These are phyloP conservation scores for Gracilaria gracilis DNA, from an alignment of 23 red algal species.

Conservation along the genomic window DNA sequence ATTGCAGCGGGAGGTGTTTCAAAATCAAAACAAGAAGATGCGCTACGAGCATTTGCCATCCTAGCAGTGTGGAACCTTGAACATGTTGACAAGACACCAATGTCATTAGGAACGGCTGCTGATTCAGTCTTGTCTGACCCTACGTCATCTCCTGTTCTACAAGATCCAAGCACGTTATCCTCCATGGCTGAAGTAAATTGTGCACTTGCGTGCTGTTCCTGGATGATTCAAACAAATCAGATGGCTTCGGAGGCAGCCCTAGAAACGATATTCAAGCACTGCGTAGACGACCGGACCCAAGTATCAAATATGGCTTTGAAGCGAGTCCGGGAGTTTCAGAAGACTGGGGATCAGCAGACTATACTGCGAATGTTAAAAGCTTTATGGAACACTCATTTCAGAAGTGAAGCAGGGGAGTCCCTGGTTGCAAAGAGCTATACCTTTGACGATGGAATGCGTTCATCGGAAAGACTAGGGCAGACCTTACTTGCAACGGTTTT, in stretches of 20 bases:
- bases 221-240: slow-evolving; percentile 40
- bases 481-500: slow-evolving; percentile 39
- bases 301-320: slow-evolving; percentile 26
- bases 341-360: background rate
- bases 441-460: slow-evolving; percentile 56
- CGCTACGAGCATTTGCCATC: slow-evolving; percentile 21
- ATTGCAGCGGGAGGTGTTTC: background rate
- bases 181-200: slow-evolving; percentile 15
- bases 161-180: slow-evolving; percentile 39
- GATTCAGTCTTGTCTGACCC: slow-evolving; percentile 14
- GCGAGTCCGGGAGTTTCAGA: slow-evolving; percentile 16
- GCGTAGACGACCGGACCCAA: slow-evolving; percentile 30
- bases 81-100: background rate
- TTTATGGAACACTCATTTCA: slow-evolving; percentile 59
- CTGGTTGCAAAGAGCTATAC: slow-evolving; percentile 42
- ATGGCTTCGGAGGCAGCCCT: slow-evolving; percentile 11
- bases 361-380: slow-evolving; percentile 34
- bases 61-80: slow-evolving; percentile 2
- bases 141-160: slow-evolving; percentile 41
- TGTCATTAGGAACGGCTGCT: background rate
- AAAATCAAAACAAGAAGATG: slow-evolving; percentile 50
- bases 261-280: slow-evolving; percentile 13
- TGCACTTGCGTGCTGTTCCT: slow-evolving; percentile 41
- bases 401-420: background rate
- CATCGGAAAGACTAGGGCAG: slow-evolving; percentile 20